Base-by-base conservation (phyloP, 768 basidiomycete species). In the Leccinellum rugosiceps region DNA sequence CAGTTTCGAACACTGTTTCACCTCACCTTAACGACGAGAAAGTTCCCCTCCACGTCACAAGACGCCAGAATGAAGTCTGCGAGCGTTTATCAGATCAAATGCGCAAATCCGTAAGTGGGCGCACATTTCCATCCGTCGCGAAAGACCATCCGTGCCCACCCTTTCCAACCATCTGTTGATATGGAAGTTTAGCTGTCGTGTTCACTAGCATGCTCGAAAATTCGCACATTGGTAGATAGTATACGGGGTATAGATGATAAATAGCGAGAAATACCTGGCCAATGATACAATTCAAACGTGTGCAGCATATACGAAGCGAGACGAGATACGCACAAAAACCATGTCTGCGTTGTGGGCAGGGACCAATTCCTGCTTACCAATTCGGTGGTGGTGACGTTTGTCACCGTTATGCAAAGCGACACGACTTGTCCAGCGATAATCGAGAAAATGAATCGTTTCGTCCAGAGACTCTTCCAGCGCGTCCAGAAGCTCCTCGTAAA, bases 41-140 rank as follows among this genome's bases (percentile, higher is more conserved):
- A 94, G 69, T 94, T 94, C 32, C 87, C 92, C 69, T 94, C 92
- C 35, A 94, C 92, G 66, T 94, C 92, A 69, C 84, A 89, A 28
- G 78, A 81, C 23, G 88, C 91, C 31, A 94, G 77, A 56, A 93
- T 78, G 58, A 92, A 71, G 70, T 94, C 92, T 93, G 63, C 2
- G 19, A 21, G 32, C 45, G 6, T 17, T 45, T 7, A 10, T 64
- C 53, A 67, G 58, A 51, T 21, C 3, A 34, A 53, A 32, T 44
- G 48, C 19, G 41, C 4, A 46, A 25, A 46, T 23, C 14, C 13
- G 4, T 10, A 34, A 28, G 25, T 25, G 38, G 32, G 70, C 84
- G 48, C 63, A 90, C 90, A 94, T 81, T 88, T 92, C 92, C 92
- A 94, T 32, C 92, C 92, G 63, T 93, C 92, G 19, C 77, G 79